Percentiles rank a stretch among this genome's conserved stretches.
Evolutionary conservation across 768 basidiomycete genomes (phyloP).

Genomic region (Tricholoma bakamatsutake): DNA sequence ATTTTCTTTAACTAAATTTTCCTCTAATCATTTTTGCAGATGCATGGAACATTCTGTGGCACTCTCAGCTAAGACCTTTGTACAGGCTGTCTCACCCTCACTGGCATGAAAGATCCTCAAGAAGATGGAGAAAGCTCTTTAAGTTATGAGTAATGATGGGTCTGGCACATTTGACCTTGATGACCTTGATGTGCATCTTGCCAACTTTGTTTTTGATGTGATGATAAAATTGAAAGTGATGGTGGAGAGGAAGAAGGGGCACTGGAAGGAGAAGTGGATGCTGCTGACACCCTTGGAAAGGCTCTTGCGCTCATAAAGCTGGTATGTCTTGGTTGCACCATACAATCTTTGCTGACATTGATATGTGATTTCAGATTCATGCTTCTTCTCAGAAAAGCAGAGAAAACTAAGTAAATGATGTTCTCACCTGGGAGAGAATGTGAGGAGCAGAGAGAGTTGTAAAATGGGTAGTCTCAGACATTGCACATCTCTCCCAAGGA

Average conservation of each 20-base stretch:
- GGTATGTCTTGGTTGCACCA: not conserved
- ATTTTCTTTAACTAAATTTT: not conserved
- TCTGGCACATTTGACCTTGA: not conserved
- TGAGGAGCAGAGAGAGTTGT: too few relatives aligned
- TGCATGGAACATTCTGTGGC: not conserved
- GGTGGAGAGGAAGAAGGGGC: not conserved
- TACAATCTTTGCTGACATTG: not conserved
- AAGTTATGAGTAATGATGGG: not conserved
- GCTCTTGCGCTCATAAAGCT: slow-evolving; percentile 1
- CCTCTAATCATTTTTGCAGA: not conserved
- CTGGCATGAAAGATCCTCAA: not conserved
- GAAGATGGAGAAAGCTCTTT: not conserved
- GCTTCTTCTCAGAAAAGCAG: slow-evolving; percentile 2
- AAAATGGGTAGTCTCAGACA: too few relatives aligned
- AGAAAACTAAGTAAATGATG: too few relatives aligned
- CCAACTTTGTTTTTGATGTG: not conserved
- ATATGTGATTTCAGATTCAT: slow-evolving; percentile 1
- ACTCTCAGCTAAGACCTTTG: not conserved
- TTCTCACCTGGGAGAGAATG: too few relatives aligned
- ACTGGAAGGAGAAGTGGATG: not conserved
- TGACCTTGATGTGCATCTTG: not conserved
- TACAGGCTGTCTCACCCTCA: not conserved
- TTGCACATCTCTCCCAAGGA: too few relatives aligned
- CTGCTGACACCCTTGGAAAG: slow-evolving; percentile 4
- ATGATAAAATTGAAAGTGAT: not conserved